Conservation (phyloP, 495 filamentous ascomycete genomes). For the Chaetomium tenue region DNA sequence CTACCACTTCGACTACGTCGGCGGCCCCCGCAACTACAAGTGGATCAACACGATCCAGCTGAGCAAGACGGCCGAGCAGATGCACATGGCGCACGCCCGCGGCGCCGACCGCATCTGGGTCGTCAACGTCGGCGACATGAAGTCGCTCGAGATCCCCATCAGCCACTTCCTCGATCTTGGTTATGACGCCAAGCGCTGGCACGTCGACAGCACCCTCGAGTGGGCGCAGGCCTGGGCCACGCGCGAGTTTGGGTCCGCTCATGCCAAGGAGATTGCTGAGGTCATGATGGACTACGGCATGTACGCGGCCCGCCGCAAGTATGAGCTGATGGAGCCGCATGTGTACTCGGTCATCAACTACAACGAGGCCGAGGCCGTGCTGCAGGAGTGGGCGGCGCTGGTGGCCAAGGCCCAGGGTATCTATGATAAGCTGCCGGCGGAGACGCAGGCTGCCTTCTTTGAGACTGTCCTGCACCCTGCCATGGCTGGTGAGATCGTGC, state of each 20-base stretch:
- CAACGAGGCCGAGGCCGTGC: slow-evolving; percentile 64
- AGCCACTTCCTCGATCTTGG: slow-evolving; percentile 65
- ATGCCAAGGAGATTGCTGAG: slow-evolving; percentile 51
- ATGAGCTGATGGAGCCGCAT: slow-evolving; percentile 62
- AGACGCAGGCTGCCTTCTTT: slow-evolving; percentile 60
- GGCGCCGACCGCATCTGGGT: slow-evolving; percentile 70
- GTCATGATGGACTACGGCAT: slow-evolving; percentile 62
- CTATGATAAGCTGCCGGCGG: slow-evolving; percentile 51
- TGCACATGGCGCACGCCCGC: slow-evolving; percentile 60
- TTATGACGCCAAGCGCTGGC: slow-evolving; percentile 59
- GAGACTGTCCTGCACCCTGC: slow-evolving; percentile 69
- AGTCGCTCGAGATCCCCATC: slow-evolving; percentile 67
- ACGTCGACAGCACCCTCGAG: slow-evolving; percentile 51
- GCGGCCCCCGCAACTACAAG: slow-evolving; percentile 62
- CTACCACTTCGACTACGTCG: slow-evolving; percentile 75
- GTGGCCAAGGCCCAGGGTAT: slow-evolving; percentile 53
- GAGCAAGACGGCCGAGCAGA: slow-evolving; percentile 62
- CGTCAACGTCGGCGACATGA: slow-evolving; percentile 74
- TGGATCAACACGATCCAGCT: slow-evolving; percentile 72
- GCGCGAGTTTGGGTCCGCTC: slow-evolving; percentile 56
- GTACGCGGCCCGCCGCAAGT: slow-evolving; percentile 64
- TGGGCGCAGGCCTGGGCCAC: slow-evolving; percentile 60
- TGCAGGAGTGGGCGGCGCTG: slow-evolving; percentile 63
- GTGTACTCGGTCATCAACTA: slow-evolving; percentile 69
- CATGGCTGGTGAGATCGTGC: slow-evolving; percentile 59